phyloP scores from a whole-genome alignment of 495 filamentous ascomycete species.

The Gamarada debralockiae region DNA sequence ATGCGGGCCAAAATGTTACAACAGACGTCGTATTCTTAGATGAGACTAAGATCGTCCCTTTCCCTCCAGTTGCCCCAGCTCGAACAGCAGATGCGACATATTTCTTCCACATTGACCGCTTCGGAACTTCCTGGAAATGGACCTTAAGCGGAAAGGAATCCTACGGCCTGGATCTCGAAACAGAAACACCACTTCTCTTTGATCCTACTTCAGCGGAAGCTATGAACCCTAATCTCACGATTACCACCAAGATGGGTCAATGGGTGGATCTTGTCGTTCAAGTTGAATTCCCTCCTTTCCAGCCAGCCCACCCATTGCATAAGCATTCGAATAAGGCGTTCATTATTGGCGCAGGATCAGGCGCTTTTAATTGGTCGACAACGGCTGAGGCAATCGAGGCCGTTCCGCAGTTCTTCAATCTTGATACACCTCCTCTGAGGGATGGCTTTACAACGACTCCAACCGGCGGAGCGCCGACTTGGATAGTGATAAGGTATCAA shows the following conservation, averaged over 20 bases:
- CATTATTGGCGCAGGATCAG: conserved; percentile 46
- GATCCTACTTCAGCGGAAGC: conserved; percentile 28
- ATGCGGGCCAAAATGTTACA: neutral
- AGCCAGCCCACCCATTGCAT: conserved; percentile 52
- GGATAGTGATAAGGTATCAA: conserved; percentile 53
- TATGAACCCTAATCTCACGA: conserved; percentile 34
- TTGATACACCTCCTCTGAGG: neutral
- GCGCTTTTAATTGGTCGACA: conserved; percentile 42
- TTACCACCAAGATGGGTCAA: conserved; percentile 40
- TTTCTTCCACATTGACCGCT: conserved; percentile 35
- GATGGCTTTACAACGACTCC: neutral
- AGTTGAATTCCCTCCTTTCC: conserved; percentile 30
- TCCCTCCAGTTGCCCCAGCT: conserved; percentile 25
- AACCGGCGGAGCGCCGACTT: conserved; percentile 31
- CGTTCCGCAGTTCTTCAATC: neutral
- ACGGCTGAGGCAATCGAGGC: conserved; percentile 39
- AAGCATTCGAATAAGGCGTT: conserved; percentile 60
- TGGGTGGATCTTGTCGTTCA: conserved; percentile 56
- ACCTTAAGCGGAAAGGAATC: conserved; percentile 35
- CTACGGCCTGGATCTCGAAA: conserved; percentile 23
- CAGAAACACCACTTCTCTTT: conserved; percentile 38
- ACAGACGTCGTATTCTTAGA: neutral
- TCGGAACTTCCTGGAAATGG: conserved; percentile 41
- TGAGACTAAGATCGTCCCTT: neutral
- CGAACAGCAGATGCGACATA: conserved; percentile 35